Conservation (phyloP, 306 rosid genomes). For the Castanea crenata region DNA sequence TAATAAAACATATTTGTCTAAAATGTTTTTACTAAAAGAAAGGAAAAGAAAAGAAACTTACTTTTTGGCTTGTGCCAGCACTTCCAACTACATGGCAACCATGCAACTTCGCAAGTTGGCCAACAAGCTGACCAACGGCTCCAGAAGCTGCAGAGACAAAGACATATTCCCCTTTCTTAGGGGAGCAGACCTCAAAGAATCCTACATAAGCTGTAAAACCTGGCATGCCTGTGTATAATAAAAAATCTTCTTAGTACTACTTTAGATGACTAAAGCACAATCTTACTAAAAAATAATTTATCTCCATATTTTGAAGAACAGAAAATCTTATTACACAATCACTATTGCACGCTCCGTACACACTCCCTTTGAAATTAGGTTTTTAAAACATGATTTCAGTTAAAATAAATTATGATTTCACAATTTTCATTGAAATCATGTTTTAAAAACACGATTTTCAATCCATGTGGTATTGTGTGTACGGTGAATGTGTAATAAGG, state of each 20-base stretch:
- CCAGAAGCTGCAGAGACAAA: constrained; percentile 56
- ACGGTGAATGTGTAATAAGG: too few species aligned
- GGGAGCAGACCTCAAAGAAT: constrained; percentile 44
- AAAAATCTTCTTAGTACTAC: not conserved
- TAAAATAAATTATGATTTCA: not conserved
- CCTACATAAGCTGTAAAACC: constrained; percentile 57
- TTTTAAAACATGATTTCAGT: too few species aligned
- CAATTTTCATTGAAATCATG: not conserved
- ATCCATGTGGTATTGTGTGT: too few species aligned
- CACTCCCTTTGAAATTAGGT: too few species aligned
- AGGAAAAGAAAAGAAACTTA: not conserved
- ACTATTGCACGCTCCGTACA: too few species aligned
- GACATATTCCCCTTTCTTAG: constrained; percentile 51
- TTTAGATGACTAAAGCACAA: not conserved
- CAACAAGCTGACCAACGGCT: constrained; percentile 60
- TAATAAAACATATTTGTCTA: not conserved
- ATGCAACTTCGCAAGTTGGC: constrained; percentile 51
- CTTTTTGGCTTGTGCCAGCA: constrained; percentile 53
- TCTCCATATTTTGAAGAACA: not conserved
- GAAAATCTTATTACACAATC: too few species aligned
- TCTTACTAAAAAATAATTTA: not conserved
- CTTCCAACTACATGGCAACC: constrained; percentile 74
- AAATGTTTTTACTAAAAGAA: not conserved
- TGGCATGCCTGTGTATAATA: constrained; percentile 36
- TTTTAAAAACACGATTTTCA: too few species aligned